Percentiles rank a stretch among this genome's conserved stretches.
Evolutionary conservation across 164 flowering plant species (phyloP).

Genomic region (Liquidambar formosana): DNA sequence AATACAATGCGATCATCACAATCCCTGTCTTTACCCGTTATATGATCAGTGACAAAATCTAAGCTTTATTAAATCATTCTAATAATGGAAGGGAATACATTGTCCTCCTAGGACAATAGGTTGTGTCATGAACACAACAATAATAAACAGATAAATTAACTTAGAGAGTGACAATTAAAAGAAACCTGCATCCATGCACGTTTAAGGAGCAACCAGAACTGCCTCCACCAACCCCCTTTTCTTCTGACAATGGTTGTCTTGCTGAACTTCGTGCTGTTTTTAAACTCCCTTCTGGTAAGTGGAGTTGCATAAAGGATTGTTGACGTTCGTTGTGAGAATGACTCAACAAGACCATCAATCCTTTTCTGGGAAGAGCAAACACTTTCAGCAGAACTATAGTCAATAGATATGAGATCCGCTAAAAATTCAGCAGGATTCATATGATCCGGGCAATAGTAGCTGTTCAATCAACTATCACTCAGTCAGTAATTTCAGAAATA

Average conservation of each 20-base stretch:
- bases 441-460: slow-evolving; percentile 86
- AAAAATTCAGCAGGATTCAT: slow-evolving; percentile 97
- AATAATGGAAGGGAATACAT: background rate
- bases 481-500: background rate
- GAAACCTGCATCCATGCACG: slow-evolving; percentile 99
- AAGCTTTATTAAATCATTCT: background rate
- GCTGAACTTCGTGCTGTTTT: slow-evolving; percentile 17
- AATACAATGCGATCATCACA: too few species aligned
- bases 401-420: slow-evolving; percentile 96
- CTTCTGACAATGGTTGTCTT: slow-evolving; percentile 35
- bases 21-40: too few species aligned
- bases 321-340: slow-evolving; percentile 55
- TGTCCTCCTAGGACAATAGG: too few species aligned
- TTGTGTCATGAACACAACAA: too few species aligned
- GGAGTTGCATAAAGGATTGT: slow-evolving; percentile 63
- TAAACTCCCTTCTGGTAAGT: slow-evolving; percentile 29
- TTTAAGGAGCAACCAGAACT: slow-evolving; percentile 79
- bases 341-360: slow-evolving; percentile 81
- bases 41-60: too few species aligned
- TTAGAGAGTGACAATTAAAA: slow-evolving; percentile 1
- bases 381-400: slow-evolving; percentile 85
- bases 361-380: slow-evolving; percentile 76
- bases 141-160: background rate
- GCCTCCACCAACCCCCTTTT: slow-evolving; percentile 88
- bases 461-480: slow-evolving; percentile 27